phyloP scores from a whole-genome alignment of 2,329 filamentous ascomycete species.

The Dothistroma septosporum region DNA sequence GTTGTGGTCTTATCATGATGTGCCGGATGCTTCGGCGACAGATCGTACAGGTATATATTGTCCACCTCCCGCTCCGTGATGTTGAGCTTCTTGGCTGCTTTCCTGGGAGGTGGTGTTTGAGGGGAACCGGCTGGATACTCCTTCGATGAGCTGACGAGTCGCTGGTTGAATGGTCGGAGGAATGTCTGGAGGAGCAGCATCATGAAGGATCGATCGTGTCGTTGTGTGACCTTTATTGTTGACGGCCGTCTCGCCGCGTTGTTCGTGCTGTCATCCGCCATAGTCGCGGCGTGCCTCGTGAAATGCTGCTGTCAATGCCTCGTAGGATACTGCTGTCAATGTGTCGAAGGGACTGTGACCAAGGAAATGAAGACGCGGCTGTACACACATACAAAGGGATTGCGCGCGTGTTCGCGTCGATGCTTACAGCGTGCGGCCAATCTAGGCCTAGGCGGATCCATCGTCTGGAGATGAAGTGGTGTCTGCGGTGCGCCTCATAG shows the following conservation, averaged over 20 bases:
- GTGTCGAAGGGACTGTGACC: background rate
- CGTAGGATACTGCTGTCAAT: background rate
- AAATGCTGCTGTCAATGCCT: background rate
- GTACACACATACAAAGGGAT: too few species aligned
- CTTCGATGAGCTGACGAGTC: constrained; percentile 35
- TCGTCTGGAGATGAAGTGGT: too few species aligned
- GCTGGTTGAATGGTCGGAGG: constrained; percentile 37
- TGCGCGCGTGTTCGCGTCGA: too few species aligned
- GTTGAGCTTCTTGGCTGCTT: constrained; percentile 34
- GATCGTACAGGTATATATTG: constrained; percentile 47
- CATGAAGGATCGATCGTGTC: constrained; percentile 34
- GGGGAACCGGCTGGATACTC: constrained; percentile 39
- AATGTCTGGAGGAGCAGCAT: constrained; percentile 39
- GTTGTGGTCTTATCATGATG: constrained; percentile 3
- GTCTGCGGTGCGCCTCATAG: too few species aligned
- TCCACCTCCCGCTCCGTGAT: constrained; percentile 41
- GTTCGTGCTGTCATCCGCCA: background rate
- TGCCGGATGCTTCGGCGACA: constrained; percentile 24
- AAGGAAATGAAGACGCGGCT: too few species aligned
- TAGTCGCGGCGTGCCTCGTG: background rate
- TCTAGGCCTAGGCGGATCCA: too few species aligned
- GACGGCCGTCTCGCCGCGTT: constrained; percentile 4
- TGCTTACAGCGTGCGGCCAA: too few species aligned
- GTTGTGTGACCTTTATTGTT: constrained; percentile 36
- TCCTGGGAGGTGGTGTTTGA: constrained; percentile 36